A percentile compares a stretch with the other conserved stretches of the same genome.
Conservation (phyloP, 164 flowering plant species). For the Sedum album region DNA sequence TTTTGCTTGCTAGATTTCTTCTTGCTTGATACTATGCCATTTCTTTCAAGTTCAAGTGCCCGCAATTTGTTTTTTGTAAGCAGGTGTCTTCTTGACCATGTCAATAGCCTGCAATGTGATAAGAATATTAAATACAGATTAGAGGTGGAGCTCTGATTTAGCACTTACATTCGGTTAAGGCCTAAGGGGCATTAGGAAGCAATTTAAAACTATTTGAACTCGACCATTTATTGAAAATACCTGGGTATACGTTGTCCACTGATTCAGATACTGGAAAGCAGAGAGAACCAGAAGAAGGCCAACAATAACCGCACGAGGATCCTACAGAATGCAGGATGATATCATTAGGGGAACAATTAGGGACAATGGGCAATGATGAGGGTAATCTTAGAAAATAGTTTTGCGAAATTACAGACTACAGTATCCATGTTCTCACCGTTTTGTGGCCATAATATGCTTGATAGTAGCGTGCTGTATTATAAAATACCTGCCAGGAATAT, state of each 20-base stretch:
- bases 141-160: not conserved
- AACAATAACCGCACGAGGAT: conserved; percentile 76
- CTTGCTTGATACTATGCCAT: conserved; percentile 60
- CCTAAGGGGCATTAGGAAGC: not conserved
- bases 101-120: conserved; percentile 59
- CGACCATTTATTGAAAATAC: conserved; percentile 44
- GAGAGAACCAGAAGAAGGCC: conserved; percentile 82
- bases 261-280: conserved; percentile 79
- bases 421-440: conserved; percentile 54
- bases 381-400: not conserved
- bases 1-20: conserved; percentile 70
- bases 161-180: not conserved
- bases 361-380: too few species aligned
- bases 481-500: conserved; percentile 53
- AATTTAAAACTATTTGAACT: not conserved
- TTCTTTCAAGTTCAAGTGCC: conserved; percentile 86
- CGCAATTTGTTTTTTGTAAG: conserved; percentile 80
- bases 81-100: conserved; percentile 94
- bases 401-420: conserved; percentile 5
- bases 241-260: conserved; percentile 90
- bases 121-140: not conserved
- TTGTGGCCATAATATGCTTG: conserved; percentile 87
- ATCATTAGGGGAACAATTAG: not conserved
- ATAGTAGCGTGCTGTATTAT: conserved; percentile 87
- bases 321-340: conserved; percentile 35